Evolutionary conservation across 2,329 filamentous ascomycete genomes (phyloP).

Genomic region (Dothideomycetidae sp.): DNA sequence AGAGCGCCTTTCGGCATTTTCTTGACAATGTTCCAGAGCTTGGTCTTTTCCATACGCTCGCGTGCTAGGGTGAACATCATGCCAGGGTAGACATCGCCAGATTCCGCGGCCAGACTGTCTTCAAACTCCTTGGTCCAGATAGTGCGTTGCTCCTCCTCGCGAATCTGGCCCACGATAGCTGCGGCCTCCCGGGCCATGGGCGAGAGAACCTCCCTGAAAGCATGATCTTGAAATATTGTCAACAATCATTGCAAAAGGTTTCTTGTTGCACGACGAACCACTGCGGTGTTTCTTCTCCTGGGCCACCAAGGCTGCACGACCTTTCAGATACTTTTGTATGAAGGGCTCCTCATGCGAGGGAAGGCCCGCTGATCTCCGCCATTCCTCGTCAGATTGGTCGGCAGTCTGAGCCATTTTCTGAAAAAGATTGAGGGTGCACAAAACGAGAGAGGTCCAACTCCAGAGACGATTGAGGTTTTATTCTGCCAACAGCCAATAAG

Average conservation of each 20-base stretch:
- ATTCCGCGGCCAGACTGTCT: constrained; percentile 49
- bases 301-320: constrained; percentile 58
- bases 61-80: constrained; percentile 90
- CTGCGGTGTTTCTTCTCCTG: constrained; percentile 74
- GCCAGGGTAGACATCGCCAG: constrained; percentile 59
- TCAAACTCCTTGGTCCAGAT: constrained; percentile 66
- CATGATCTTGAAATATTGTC: constrained; percentile 52
- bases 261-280: too few relatives aligned
- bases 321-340: constrained; percentile 66
- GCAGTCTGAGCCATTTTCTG: constrained; percentile 5
- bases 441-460: too few relatives aligned
- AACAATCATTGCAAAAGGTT: background rate
- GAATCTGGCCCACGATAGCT: constrained; percentile 65
- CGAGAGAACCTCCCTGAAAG: constrained; percentile 61
- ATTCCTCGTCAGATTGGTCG: constrained; percentile 23
- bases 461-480: too few relatives aligned
- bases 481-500: too few relatives aligned
- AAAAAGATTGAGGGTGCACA: too few relatives aligned
- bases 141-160: constrained; percentile 58
- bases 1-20: constrained; percentile 80
- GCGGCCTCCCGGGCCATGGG: constrained; percentile 66
- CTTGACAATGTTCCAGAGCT: constrained; percentile 71
- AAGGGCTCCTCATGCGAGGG: constrained; percentile 50
- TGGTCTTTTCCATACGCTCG: constrained; percentile 69
- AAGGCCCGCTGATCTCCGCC: constrained; percentile 28